Evolutionary conservation across 2,329 filamentous ascomycete species (phyloP), one percentile per base, ranked within the genome.

Genomic region (Fusarium begoniae): DNA sequence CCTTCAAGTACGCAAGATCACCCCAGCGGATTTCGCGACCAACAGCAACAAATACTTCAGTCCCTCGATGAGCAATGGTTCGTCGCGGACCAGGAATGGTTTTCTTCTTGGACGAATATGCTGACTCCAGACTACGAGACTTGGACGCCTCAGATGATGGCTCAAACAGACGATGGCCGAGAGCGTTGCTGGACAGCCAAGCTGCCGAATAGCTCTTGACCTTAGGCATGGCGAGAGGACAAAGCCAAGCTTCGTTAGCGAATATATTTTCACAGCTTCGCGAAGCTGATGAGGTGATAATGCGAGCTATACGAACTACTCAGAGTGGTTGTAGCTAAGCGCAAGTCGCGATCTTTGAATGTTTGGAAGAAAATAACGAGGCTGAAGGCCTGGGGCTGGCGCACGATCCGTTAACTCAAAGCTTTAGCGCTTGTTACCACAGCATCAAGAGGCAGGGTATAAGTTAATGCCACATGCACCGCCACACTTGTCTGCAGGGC

Each of bases 1-100:
- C 93, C 84, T 97, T 97, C 79, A 98, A 82, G 67, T 92, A 90
- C 58, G 91, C 90, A 63, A 99, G 84, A 82, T 98, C 94, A 15
- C 93, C 92, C 95, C 96, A 99, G 81, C 95, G 89, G 70, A 99
- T 93, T 82, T 98, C 94, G 77, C 93, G 95, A 55, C 95, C 95
- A 45, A 93, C 91, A 26, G 95, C 95, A 18, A 94, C 91, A 80
- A 98, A 98, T 15, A 98, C 86, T 79, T 99, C 95, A 2, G 93
- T 94, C 22, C 93, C 95, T 67, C 96, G 88, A 56, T 90, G 90
- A 15, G 95, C 95, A 77, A 98, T 92, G 2, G 91, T 95, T 72
- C 90, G 83, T 65, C 87, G 85, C 15, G 90, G 89, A 24, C 90
- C 89, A 3, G 81, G 79, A 26, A 81, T 77, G 4, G 81, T 60